Conservation (phyloP, 139 green algal species). For the Auxenochlorella pyrenoidosa region DNA sequence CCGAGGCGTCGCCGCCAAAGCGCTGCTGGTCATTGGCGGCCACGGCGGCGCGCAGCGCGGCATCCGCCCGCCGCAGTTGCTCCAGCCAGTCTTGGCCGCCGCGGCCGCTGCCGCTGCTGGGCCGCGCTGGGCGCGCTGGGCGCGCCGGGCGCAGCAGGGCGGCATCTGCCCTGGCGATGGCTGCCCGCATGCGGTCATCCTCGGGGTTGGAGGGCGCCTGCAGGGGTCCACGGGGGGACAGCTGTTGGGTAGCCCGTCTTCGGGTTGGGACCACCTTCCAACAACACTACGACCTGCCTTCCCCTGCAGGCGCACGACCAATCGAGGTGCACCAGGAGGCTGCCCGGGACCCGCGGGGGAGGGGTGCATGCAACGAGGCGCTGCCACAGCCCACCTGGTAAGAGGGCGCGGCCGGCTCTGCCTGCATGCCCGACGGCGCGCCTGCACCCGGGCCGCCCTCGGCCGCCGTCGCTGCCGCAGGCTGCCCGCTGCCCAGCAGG, state of each 20-base stretch:
- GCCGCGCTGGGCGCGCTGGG: not conserved
- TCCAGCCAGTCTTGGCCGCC: constrained; percentile 15
- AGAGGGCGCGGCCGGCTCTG: not conserved
- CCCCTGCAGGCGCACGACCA: too few species aligned
- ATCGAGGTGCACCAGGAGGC: not conserved
- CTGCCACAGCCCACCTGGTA: not conserved
- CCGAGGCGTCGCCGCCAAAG: not conserved
- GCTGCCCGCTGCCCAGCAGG: constrained; percentile 8
- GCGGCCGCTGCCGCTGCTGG: not conserved
- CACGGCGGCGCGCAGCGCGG: constrained; percentile 1
- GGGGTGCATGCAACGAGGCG: not conserved
- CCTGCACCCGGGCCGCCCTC: not conserved
- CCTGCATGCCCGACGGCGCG: not conserved
- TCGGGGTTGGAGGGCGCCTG: not conserved
- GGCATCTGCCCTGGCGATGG: constrained; percentile 4
- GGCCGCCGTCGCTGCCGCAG: not conserved
- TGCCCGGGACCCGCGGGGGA: too few species aligned
- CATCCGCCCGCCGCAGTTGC: constrained; percentile 7
- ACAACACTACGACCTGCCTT: too few species aligned
- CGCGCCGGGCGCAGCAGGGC: not conserved
- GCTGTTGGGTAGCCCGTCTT: too few species aligned
- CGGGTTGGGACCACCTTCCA: too few species aligned
- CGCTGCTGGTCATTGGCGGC: not conserved
- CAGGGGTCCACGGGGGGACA: not conserved
- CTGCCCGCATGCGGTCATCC: constrained; percentile 1